Conservation (phyloP, 2,329 filamentous ascomycete genomes). For the Cytospora schulzeri region DNA sequence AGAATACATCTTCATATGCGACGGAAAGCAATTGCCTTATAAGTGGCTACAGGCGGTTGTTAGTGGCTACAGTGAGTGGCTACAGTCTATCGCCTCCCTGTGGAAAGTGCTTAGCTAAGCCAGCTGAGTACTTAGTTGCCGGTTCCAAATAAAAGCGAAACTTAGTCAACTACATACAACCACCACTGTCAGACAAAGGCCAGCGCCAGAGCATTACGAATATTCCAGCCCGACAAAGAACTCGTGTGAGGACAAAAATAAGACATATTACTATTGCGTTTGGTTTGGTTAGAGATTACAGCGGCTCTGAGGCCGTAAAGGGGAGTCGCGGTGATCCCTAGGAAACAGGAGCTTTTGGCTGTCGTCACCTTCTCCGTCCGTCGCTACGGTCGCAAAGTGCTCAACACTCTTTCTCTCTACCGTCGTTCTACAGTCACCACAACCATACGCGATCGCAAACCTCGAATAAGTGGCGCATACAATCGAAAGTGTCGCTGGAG, state of each 20-base stretch:
- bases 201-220: constrained; percentile 12
- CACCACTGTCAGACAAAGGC: constrained; percentile 16
- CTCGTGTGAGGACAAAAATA: constrained; percentile 5
- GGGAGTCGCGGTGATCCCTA: constrained; percentile 29
- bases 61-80: not conserved
- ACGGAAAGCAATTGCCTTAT: not conserved
- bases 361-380: constrained; percentile 1
- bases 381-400: not conserved
- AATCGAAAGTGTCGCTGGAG: not conserved
- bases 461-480: not conserved
- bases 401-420: not conserved
- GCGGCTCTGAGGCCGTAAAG: constrained; percentile 26
- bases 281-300: constrained; percentile 16
- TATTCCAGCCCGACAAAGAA: constrained; percentile 6
- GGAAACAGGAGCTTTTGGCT: constrained; percentile 14
- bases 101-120: constrained; percentile 12
- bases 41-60: not conserved
- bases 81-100: constrained; percentile 15
- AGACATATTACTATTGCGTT: constrained; percentile 13
- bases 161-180: constrained; percentile 21
- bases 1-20: too few relatives aligned
- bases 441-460: not conserved
- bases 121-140: constrained; percentile 16
- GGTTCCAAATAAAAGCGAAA: constrained; percentile 21
- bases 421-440: not conserved